These are phyloP conservation scores for Biscogniauxia marginata DNA, from an alignment of 2,329 filamentous ascomycete genomes.

Conservation along the genomic window DNA sequence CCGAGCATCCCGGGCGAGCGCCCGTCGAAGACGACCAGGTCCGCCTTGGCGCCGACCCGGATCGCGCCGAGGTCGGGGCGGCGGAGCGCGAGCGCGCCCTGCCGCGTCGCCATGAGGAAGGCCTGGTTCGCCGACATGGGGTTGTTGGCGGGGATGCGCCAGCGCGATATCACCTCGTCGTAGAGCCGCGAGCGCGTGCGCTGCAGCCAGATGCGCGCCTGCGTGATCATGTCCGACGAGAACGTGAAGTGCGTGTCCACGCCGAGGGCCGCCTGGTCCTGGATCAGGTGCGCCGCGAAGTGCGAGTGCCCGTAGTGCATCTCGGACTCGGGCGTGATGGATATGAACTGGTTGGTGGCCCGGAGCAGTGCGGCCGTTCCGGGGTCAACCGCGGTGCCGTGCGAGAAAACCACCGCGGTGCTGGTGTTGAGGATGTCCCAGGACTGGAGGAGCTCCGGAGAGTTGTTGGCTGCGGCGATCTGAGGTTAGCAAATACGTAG, in stretches of 20 bases:
- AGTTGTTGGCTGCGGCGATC: conserved; percentile 35
- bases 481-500: no score
- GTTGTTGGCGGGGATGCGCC: conserved; percentile 44
- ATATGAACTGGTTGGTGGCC: conserved; percentile 50
- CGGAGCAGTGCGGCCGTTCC: conserved; percentile 43
- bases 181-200: conserved; percentile 40
- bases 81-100: conserved; percentile 50
- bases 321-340: conserved; percentile 58
- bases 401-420: conserved; percentile 52
- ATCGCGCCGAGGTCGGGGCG: conserved; percentile 51
- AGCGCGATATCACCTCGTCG: conserved; percentile 37
- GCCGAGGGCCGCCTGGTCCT: conserved; percentile 52
- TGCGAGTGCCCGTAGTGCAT: conserved; percentile 58
- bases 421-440: conserved; percentile 41
- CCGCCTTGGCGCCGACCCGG: conserved; percentile 49
- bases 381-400: conserved; percentile 45
- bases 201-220: conserved; percentile 56
- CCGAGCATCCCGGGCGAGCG: conserved; percentile 49
- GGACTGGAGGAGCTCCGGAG: conserved; percentile 37
- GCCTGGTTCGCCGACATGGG: conserved; percentile 55
- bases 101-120: conserved; percentile 53
- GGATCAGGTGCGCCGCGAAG: conserved; percentile 39
- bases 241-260: conserved; percentile 56
- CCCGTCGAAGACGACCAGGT: conserved; percentile 53
- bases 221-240: conserved; percentile 48